Evolutionary conservation across 2,329 filamentous ascomycete species (phyloP), one percentile per base, ranked within the genome.

Genomic region (Leptographium galeiforme): DNA sequence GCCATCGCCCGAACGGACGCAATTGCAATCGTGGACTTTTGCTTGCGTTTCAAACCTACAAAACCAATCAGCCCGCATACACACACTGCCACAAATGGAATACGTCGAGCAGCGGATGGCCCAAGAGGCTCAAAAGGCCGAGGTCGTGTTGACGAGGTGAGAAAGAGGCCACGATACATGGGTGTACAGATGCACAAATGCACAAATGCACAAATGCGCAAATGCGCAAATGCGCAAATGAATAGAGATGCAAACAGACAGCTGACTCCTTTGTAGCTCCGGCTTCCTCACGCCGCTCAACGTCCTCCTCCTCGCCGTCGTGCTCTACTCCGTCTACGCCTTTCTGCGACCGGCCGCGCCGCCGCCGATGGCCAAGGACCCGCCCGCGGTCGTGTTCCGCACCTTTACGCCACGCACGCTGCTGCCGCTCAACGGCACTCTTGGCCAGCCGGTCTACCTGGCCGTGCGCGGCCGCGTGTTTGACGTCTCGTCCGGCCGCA

Each of bases 391-490:
- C 60, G 78, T 86, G 61, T 85, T 85, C 73, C 71, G 70, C 55
- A 83, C 76, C 53, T 85, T 89, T 72, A 91, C 84, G 14, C 87
- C 87, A 30, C 82, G 72, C 44, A 88, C 87, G 5, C 81, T 98
- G n/a, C 78, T 89, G 34, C 86, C 88, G 36, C 91, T 83, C 76
- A 90, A 91, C 70, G 93, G 93, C 66, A 71, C 75, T 53, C 77
- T 86, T 63, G 77, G 76, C 62, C 73, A 72, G 60, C 88, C 88
- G 50, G 87, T 97, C 54, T 95, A 88, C 70, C 79, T 98, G 49
- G 87, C 89, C n/a, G 89, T 97, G 18, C 86, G 89, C 44, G 90
- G 93, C 51, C 82, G 82, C 50, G 84, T 97, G 58, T 97, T 96
- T 66, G 93, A 98, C 66, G 91, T 97, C 30, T 82, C 84, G 0